Percentiles rank a stretch among this genome's conserved stretches.
Evolutionary conservation across 306 rosid genomes (phyloP).

Genomic region (Potentilla sterilis): DNA sequence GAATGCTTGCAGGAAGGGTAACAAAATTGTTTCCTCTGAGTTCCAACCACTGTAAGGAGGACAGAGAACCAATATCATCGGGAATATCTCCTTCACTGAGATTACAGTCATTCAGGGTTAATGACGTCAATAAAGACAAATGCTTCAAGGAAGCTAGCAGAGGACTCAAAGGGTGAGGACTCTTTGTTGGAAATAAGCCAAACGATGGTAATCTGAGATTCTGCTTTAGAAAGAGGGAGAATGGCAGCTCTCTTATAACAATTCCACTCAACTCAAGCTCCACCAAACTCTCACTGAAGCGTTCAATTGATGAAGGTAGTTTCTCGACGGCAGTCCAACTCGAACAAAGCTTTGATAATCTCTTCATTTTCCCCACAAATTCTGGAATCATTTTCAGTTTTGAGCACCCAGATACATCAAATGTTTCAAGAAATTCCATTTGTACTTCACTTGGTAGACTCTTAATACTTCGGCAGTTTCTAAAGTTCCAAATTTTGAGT

Average conservation of each 20-base stretch:
- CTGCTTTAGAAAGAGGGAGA: neutral
- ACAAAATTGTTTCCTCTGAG: constrained; percentile 19
- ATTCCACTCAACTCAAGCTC: constrained; percentile 15
- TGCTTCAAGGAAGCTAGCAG: neutral
- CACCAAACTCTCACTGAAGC: constrained; percentile 1
- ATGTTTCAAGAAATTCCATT: constrained; percentile 10
- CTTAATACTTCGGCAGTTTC: neutral
- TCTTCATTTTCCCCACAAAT: constrained; percentile 8
- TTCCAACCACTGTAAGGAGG: neutral
- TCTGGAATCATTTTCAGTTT: constrained; percentile 16
- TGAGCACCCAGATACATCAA: constrained; percentile 24
- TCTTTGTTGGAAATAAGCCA: neutral
- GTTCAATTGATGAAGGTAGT: constrained; percentile 12
- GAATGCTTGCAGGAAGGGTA: constrained; percentile 12
- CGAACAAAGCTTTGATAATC: constrained; percentile 9
- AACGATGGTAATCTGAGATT: neutral
- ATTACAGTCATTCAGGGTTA: constrained; percentile 20
- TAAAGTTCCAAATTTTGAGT: neutral
- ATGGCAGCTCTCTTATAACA: neutral
- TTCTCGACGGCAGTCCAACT: constrained; percentile 5
- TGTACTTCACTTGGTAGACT: neutral
- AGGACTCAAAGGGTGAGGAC: neutral
- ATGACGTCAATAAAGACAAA: neutral
- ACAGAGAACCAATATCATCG: constrained; percentile 1
- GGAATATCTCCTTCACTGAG: constrained; percentile 9